Evolutionary conservation across 2,329 filamentous ascomycete genomes (phyloP), one percentile per base, ranked within the genome.

Genomic region (Aspergillus carbonarius): DNA sequence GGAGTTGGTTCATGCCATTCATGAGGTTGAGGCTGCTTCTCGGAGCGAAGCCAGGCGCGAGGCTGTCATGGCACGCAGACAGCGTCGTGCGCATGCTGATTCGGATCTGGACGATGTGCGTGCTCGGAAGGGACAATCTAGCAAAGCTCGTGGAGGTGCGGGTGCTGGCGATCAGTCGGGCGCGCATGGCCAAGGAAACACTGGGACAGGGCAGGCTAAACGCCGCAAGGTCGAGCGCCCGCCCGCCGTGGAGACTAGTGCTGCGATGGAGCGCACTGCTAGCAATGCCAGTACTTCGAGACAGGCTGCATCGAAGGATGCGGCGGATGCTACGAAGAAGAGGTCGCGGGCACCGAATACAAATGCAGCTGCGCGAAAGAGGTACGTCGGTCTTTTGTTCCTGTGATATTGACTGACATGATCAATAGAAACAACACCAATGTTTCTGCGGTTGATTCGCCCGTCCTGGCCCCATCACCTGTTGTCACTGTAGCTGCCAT

Each of bases 1-100:
- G 50, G 91, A 82, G 62, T 68, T 86, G 47, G 80, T 82, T 4
- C 82, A 91, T 20, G 90, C 90, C 62, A 83, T 90, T 46, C 83
- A 95, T 55, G 92, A 93, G 54, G 90, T 89, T 35, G 93, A 96
- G 73, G 90, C 90, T 18, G 90, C 91, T 12, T 88, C 90, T 57
- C 86, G 93, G 66, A 95, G 91, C 72, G 92, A 96, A 70, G 88
- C 89, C 34, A 84, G 91, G 63, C 92, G 93, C 70, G 92, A 96
- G 74, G 90, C 91, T 20, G 82, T 93, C 60, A 83, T 88, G 62
- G 89, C 89, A 40, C 90, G 90, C 70, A 91, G 90, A 72, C 89
- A 87, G 62, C 85, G 85, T 63, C 88, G 87, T 69, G 86, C 89
- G 46, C 86, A 89, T 60, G 82, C 84, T 34, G 92, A 96, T 62